Conservation (phyloP, 2,329 filamentous ascomycete species). For the Hansfordia pulvinata region DNA sequence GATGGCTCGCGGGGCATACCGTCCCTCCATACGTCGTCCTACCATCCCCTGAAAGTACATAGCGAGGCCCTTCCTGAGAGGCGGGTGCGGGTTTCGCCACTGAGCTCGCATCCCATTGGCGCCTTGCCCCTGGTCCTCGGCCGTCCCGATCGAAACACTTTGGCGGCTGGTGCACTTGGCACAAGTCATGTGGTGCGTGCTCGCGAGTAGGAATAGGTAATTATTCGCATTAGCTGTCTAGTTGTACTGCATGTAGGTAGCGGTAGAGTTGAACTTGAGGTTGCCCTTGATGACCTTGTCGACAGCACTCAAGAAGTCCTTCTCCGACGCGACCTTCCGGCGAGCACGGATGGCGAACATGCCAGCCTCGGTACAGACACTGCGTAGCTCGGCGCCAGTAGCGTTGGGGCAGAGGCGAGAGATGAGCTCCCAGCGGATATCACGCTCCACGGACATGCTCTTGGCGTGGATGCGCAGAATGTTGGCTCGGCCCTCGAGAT, state of each 20-base stretch:
- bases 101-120: too few species aligned
- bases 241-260: slow-evolving; percentile 98
- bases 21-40: too few species aligned
- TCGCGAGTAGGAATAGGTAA: too few species aligned
- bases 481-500: slow-evolving; percentile 93
- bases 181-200: too few species aligned
- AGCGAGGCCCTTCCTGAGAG: too few species aligned
- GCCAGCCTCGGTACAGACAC: slow-evolving; percentile 93
- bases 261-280: slow-evolving; percentile 98
- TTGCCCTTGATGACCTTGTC: slow-evolving; percentile 99
- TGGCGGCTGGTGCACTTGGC: too few species aligned
- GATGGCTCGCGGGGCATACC: too few species aligned
- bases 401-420: slow-evolving; percentile 94
- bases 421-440: slow-evolving; percentile 98
- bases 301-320: slow-evolving; percentile 94
- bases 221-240: too few species aligned
- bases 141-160: too few species aligned
- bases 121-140: too few species aligned
- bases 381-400: slow-evolving; percentile 88
- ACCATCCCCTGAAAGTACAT: too few species aligned
- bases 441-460: slow-evolving; percentile 98
- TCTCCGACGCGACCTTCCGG: slow-evolving; percentile 96
- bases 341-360: slow-evolving; percentile 95
- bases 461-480: slow-evolving; percentile 98
- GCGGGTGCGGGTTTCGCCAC: too few species aligned